Evolutionary conservation across 139 green algal genomes (phyloP), one percentile per base, ranked within the genome.

Genomic region (Zygnema cylindricum): DNA sequence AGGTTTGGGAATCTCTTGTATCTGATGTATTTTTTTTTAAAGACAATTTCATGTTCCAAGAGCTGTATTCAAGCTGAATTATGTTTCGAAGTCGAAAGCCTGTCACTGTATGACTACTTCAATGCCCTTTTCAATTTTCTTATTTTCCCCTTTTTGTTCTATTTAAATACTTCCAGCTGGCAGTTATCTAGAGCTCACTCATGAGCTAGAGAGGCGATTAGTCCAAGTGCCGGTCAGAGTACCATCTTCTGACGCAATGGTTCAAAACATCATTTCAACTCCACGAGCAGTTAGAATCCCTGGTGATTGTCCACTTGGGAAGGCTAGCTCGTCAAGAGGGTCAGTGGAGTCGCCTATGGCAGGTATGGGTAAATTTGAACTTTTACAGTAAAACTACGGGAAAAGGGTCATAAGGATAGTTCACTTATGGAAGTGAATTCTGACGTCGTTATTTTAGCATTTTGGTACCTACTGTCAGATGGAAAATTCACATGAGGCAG

Each of bases 191-290:
- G 83, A 88, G 69, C 35, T 88, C 0, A 88, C 83, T 23, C 83
- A 88, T 75, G 83, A 88, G 83, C 73, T 88, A 16, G 83, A 88
- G 83, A 55, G 83, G 33, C 43, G 81, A 25, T 75, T 88, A 11
- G 54, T 88, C 33, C 63, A 88, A 36, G 85, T 76, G 11, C 85
- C 85, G 0, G 40, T 85, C 21, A n/a, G 55, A 0, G 85, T 89
- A 1, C 41, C 85, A 3, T 1, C 54, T 2, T 63, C 39, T 21
- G 85, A 89, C 63, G 23, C 71, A 25, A 85, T 33, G 11, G 85
- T 89, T 23, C 75, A 77, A 42, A 40, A 11, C 32, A 39, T 89
- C 23, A 55, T 86, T 16, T 30, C 39, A 35, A 89, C 39, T 23
- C 30, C 39, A 30, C 71, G 39, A 16, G 85, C 85, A 35, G 32